Conservation (phyloP, 225 moss, liverwort and hornwort species). For the Lunularia cruciata region DNA sequence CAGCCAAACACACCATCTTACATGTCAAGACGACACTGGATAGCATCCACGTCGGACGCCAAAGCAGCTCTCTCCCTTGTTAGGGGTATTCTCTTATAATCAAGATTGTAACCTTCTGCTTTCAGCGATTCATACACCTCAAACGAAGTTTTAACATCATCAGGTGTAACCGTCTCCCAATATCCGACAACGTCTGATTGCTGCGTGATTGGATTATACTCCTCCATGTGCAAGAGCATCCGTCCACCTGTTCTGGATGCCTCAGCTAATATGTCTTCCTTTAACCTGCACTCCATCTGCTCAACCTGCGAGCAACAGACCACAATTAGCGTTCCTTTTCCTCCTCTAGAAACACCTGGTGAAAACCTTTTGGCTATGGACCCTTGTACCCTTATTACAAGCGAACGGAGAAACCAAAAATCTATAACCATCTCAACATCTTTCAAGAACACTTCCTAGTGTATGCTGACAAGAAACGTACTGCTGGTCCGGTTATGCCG, state of each 20-base stretch:
- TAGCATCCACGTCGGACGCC: constrained; percentile 84
- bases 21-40: constrained; percentile 88
- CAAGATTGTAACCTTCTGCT: constrained; percentile 76
- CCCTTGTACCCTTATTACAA: too few species aligned
- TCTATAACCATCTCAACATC: background rate
- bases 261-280: constrained; percentile 91
- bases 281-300: constrained; percentile 95
- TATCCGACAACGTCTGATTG: constrained; percentile 92
- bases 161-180: constrained; percentile 79
- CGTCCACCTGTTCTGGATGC: constrained; percentile 83
- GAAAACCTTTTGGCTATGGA: background rate
- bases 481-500: constrained; percentile 90
- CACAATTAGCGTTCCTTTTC: constrained; percentile 13
- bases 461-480: constrained; percentile 34
- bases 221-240: constrained; percentile 88
- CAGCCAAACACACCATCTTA: constrained; percentile 39
- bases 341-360: constrained; percentile 11
- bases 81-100: constrained; percentile 88
- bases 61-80: constrained; percentile 94
- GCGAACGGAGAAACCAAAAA: background rate
- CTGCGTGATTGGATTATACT: constrained; percentile 61
- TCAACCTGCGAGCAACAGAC: constrained; percentile 61
- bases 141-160: constrained; percentile 91
- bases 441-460: background rate
- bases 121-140: constrained; percentile 83